Evolutionary conservation across 345 rosid genomes (phyloP).

Genomic region (Isatis tinctoria): DNA sequence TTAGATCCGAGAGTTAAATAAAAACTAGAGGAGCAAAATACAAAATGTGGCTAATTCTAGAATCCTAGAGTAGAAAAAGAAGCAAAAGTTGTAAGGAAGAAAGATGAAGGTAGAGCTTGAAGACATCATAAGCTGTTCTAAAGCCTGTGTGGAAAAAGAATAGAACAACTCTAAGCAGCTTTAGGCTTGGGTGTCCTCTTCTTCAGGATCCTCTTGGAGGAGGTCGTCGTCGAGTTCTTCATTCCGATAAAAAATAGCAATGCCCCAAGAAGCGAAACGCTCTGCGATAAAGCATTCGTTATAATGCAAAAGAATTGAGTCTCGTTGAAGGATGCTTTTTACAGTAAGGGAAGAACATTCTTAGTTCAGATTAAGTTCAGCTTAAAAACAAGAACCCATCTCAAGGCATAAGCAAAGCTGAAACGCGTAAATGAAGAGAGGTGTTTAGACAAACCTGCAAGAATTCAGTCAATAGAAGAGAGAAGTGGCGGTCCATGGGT

Average conservation of each 20-base stretch:
- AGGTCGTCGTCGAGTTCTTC: constrained; percentile 58
- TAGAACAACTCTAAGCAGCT: constrained; percentile 38
- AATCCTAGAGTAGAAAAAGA: constrained; percentile 3
- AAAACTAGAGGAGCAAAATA: not conserved
- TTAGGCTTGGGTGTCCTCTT: constrained; percentile 57
- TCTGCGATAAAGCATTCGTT: constrained; percentile 37
- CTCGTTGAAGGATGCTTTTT: not conserved
- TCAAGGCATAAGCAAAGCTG: not conserved
- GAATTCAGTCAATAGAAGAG: constrained; percentile 50
- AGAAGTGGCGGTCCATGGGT: constrained; percentile 37
- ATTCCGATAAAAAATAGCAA: constrained; percentile 77
- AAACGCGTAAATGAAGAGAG: not conserved
- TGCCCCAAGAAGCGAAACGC: constrained; percentile 75
- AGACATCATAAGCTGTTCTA: constrained; percentile 14
- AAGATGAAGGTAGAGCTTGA: not conserved
- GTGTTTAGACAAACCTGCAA: constrained; percentile 46
- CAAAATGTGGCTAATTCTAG: constrained; percentile 13
- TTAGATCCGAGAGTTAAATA: not conserved
- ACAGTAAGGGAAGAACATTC: not conserved
- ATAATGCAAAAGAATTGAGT: not conserved
- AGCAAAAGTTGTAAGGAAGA: not conserved
- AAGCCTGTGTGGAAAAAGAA: constrained; percentile 10
- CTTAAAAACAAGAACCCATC: not conserved
- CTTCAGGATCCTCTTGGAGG: constrained; percentile 39
- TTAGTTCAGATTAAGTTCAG: not conserved